These are phyloP conservation scores for Margaritispora aquatica DNA, from an alignment of 495 filamentous ascomycete species.

Conservation along the genomic window DNA sequence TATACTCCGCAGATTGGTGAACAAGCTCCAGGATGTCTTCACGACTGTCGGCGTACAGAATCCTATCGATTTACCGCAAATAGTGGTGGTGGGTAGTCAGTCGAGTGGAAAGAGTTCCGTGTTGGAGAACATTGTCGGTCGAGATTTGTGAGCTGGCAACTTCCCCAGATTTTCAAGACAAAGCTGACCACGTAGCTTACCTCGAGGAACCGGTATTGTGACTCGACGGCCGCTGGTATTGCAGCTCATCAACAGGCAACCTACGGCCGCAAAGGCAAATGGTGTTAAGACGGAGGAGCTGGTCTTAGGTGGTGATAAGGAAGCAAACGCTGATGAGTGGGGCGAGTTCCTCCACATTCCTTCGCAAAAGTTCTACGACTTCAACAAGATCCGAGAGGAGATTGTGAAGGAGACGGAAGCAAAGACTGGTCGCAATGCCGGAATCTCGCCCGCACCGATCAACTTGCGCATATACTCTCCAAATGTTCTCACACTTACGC, in stretches of 20 bases:
- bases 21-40: conserved; percentile 99
- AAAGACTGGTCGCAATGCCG: conserved; percentile 94
- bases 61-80: conserved; percentile 98
- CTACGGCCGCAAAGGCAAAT: conserved; percentile 53
- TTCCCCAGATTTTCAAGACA: neutral
- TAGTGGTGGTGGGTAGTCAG: conserved; percentile 97
- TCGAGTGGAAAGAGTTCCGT: conserved; percentile 99
- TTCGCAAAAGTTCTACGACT: conserved; percentile 97
- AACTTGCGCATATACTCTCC: conserved; percentile 97
- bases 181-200: conserved; percentile 55
- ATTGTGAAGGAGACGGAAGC: conserved; percentile 94
- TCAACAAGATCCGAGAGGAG: conserved; percentile 98
- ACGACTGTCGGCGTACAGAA: conserved; percentile 98
- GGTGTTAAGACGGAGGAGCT: conserved; percentile 68
- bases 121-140: conserved; percentile 96
- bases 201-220: conserved; percentile 96
- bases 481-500: conserved; percentile 93
- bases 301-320: conserved; percentile 59
- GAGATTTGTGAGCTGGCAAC: conserved; percentile 80
- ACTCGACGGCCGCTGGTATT: conserved; percentile 93
- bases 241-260: conserved; percentile 89
- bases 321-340: conserved; percentile 92
- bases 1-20: conserved; percentile 68
- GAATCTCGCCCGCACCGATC: conserved; percentile 93
- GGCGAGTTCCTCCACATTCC: conserved; percentile 98